Conservation (phyloP, 83 land plant genomes). For the Diphasiastrum complanatum region DNA sequence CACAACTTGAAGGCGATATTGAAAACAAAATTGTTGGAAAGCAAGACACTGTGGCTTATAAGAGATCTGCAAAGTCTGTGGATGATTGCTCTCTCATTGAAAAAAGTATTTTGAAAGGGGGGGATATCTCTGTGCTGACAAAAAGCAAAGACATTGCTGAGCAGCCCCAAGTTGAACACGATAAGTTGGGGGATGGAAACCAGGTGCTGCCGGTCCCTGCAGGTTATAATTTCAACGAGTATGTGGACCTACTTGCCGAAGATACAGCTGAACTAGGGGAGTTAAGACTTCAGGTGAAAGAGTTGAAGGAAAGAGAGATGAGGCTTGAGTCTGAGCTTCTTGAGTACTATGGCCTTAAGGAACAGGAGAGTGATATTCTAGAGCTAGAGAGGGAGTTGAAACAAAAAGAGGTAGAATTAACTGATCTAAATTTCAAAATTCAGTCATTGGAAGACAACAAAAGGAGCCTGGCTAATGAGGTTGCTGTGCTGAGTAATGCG, state of each 20-base stretch:
- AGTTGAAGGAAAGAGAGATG: slow-evolving; percentile 72
- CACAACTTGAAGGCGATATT: no score
- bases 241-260: slow-evolving; percentile 16
- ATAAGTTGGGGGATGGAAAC: not conserved
- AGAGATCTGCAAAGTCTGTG: no score
- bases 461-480: slow-evolving; percentile 73
- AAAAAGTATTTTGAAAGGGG: no score
- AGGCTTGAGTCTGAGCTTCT: slow-evolving; percentile 84
- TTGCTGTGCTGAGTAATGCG: slow-evolving; percentile 23
- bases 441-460: slow-evolving; percentile 57
- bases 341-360: slow-evolving; percentile 87
- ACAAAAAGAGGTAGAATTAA: slow-evolving; percentile 56
- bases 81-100: no score
- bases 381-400: slow-evolving; percentile 72
- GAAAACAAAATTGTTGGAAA: no score
- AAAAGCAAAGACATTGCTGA: no score
- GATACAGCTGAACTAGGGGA: slow-evolving; percentile 54
- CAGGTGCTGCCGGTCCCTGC: no score
- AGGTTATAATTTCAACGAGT: slow-evolving; percentile 11
- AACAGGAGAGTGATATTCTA: slow-evolving; percentile 57
- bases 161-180: not conserved
- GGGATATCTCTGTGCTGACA: no score
- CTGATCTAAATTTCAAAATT: slow-evolving; percentile 56
- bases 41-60: no score
- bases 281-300: slow-evolving; percentile 55